Base-by-base conservation (phyloP, 768 basidiomycete genomes). In the Pleurotus cornucopiae region DNA sequence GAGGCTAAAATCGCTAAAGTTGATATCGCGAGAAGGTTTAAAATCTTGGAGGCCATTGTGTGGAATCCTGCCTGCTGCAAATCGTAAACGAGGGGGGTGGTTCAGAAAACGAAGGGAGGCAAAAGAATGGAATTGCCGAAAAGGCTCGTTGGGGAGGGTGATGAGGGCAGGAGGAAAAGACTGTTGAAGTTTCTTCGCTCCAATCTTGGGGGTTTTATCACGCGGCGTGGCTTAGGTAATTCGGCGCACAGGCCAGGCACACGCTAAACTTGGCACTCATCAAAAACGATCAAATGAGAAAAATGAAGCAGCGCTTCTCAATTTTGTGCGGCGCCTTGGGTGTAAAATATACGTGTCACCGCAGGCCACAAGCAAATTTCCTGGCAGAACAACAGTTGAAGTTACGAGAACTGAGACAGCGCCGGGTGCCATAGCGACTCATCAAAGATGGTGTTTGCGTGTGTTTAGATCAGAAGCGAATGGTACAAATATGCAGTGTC, bases 1-100 rank as follows among this genome's bases (percentile, higher is more conserved):
- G 74, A 73, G 46, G 80, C 74, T 58, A 89, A 57, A 59, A 89
- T 63, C 18, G 83, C 79, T 52, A 91, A 64, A 21, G 84, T 73
- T 13, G 81, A 72, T 40, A 90, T 58, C 18, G 86, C 79, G 53
- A 90, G 23, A 58, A 89, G 68, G 63, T 78, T 79, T 64, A 87
- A 64, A 47, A 87, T 64, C 60, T 80, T 85, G 47, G 75, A 64
- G 43, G 81, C 76, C 80, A 84, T 84, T 47, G 62, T 58, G 43
- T 46, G 55, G 40, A 41, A 53, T 53, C 51, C 51, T 53, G 51
- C 51, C 41, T 39, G 37, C 59, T 60, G 61, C 30, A 34, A 30
- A 55, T 62, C 59, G 58, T 64, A 63, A 60, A 63, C 60, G 61
- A 60, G 56, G 64, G 59, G 57, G 60, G 55, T 57, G 48, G 55